Evolutionary conservation across 2,329 filamentous ascomycete species (phyloP).

Genomic region (Grosmannia huntii): DNA sequence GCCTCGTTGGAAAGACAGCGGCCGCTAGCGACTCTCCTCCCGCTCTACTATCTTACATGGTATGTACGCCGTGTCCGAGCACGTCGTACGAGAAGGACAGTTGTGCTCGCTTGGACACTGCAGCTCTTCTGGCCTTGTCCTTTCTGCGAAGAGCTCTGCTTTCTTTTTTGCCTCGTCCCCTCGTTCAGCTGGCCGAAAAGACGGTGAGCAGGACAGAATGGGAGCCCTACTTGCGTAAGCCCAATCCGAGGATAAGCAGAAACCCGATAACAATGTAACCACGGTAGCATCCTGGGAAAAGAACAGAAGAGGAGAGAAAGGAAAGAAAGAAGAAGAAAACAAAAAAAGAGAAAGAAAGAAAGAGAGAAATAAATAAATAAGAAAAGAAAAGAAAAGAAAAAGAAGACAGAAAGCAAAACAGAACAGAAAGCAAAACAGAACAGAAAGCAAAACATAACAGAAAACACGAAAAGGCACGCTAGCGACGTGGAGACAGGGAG

Average conservation of each 20-base stretch:
- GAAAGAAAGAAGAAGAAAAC: too few species aligned
- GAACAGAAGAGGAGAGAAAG: not conserved
- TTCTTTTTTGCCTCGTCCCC: not conserved
- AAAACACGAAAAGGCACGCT: too few species aligned
- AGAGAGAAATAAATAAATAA: not conserved
- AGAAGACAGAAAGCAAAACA: not conserved
- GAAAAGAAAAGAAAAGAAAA: not conserved
- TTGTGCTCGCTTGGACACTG: not conserved
- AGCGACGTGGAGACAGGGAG: too few species aligned
- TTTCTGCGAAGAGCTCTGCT: not conserved
- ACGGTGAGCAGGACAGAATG: not conserved
- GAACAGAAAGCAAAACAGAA: too few species aligned
- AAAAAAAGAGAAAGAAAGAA: too few species aligned
- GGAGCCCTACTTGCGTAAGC: not conserved
- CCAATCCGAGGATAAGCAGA: not conserved
- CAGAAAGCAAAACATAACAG: too few species aligned
- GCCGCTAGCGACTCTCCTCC: not conserved
- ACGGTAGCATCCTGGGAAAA: not conserved
- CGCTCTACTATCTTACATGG: not conserved
- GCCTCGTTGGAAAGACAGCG: not conserved
- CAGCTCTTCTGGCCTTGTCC: not conserved
- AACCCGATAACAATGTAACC: too few species aligned
- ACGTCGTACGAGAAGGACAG: too few species aligned
- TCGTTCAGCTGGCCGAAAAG: not conserved
- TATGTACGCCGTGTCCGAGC: too few species aligned